A percentile compares a stretch with the other conserved stretches of the same genome.
Evolutionary conservation across 306 rosid species (phyloP).

Genomic region (Cucumis melo): DNA sequence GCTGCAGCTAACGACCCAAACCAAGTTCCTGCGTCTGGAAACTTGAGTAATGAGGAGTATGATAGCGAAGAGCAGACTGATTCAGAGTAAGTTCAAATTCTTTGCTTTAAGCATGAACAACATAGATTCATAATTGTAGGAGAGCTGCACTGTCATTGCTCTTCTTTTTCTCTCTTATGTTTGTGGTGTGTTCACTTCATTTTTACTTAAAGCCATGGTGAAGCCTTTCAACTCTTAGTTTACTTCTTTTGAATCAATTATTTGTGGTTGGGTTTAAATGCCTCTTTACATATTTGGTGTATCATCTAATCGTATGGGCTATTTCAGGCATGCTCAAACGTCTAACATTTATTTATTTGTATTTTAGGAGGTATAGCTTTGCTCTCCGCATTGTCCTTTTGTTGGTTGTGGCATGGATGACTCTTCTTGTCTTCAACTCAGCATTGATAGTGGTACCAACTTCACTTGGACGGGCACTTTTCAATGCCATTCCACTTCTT

Average conservation of each 20-base stretch:
- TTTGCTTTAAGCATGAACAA: background rate
- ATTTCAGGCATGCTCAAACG: background rate
- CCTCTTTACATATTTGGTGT: background rate
- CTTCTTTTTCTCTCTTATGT: background rate
- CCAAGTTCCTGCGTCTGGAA: conserved; percentile 36
- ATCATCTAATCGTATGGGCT: background rate
- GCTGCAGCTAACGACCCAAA: conserved; percentile 48
- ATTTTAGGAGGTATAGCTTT: conserved; percentile 60
- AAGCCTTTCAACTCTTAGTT: background rate
- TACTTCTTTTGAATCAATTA: background rate
- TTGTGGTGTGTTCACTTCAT: background rate
- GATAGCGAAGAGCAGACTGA: conserved; percentile 84
- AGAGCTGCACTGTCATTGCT: background rate
- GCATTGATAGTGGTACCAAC: conserved; percentile 85
- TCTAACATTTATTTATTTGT: background rate
- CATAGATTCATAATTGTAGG: background rate
- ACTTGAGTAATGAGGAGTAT: conserved; percentile 48
- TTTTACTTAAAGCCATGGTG: background rate
- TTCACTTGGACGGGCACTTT: conserved; percentile 74
- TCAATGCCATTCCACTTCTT: conserved; percentile 83
- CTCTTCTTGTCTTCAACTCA: conserved; percentile 87
- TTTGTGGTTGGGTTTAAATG: background rate
- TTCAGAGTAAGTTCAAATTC: conserved; percentile 62
- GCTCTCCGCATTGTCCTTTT: conserved; percentile 83
- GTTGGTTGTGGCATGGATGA: conserved; percentile 97